Conservation (phyloP, 495 filamentous ascomycete species). For the Delitschia confertaspora region DNA sequence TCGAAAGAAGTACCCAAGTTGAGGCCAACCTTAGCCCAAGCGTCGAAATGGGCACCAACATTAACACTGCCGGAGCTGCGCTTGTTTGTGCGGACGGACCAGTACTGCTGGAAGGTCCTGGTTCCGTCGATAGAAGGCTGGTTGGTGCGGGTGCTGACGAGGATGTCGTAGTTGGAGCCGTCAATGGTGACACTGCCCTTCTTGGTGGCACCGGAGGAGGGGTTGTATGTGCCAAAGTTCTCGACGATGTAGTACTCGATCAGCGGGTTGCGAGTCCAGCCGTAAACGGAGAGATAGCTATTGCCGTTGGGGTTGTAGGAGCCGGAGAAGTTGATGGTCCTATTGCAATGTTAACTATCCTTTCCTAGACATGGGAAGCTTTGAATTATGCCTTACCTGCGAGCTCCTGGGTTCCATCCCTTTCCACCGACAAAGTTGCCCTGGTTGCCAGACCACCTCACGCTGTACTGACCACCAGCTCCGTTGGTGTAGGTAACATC, state of each 20-base stretch:
- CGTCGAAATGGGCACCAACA: conserved; percentile 35
- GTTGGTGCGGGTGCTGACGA: conserved; percentile 23
- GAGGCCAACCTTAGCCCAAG: conserved; percentile 34
- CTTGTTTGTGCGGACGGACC: conserved; percentile 48
- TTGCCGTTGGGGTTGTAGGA: conserved; percentile 50
- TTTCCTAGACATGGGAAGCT: not conserved
- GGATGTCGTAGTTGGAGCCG: conserved; percentile 28
- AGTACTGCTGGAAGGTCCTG: conserved; percentile 53
- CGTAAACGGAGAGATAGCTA: conserved; percentile 53
- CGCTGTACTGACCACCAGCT: conserved; percentile 46
- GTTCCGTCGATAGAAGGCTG: conserved; percentile 49
- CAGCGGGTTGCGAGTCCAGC: conserved; percentile 53
- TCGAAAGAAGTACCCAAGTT: conserved; percentile 33
- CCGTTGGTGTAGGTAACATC: conserved; percentile 52
- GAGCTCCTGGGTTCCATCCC: conserved; percentile 29
- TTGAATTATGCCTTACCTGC: conserved; percentile 28
- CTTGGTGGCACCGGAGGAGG: conserved; percentile 30
- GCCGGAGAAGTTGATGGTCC: conserved; percentile 45
- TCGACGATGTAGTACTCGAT: conserved; percentile 61
- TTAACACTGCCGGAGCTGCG: conserved; percentile 47
- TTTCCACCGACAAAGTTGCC: conserved; percentile 56
- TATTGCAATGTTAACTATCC: not conserved
- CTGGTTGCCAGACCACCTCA: conserved; percentile 42
- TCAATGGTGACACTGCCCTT: conserved; percentile 23
- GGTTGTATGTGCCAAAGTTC: conserved; percentile 49